phyloP scores from a whole-genome alignment of 164 flowering plant species.

The Piper betle region DNA sequence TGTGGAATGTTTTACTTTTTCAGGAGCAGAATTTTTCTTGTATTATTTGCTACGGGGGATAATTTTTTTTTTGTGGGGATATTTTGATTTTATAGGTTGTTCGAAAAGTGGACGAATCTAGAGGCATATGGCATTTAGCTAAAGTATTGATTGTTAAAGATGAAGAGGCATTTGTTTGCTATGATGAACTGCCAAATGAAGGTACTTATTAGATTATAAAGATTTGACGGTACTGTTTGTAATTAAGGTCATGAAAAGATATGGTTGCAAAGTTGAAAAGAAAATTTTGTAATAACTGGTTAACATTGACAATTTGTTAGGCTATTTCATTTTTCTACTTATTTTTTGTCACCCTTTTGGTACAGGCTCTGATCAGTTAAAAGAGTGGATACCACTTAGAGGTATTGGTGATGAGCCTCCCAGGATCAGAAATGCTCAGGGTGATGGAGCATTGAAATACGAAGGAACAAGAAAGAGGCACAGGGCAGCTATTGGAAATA shows the following conservation, averaged over 20 bases:
- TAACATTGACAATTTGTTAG: too few species aligned
- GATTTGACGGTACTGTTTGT: neutral
- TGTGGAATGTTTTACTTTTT: neutral
- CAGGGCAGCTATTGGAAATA: slow-evolving; percentile 50
- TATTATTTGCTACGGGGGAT: neutral
- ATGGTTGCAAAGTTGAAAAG: neutral
- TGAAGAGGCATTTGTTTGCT: slow-evolving; percentile 58
- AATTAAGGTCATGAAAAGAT: neutral
- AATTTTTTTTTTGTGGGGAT: too few species aligned
- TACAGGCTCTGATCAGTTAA: slow-evolving; percentile 39
- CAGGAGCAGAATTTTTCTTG: neutral
- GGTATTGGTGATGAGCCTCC: slow-evolving; percentile 46
- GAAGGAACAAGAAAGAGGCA: slow-evolving; percentile 82
- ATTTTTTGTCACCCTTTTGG: neutral
- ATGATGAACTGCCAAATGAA: slow-evolving; percentile 33
- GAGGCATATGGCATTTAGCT: slow-evolving; percentile 67
- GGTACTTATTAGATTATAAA: slow-evolving; percentile 21
- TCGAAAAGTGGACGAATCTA: slow-evolving; percentile 34
- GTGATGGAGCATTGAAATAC: slow-evolving; percentile 29
- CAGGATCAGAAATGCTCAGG: slow-evolving; percentile 61
- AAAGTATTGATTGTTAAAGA: slow-evolving; percentile 52
- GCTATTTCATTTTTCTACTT: too few species aligned
- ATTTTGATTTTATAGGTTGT: slow-evolving; percentile 35
- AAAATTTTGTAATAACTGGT: neutral
- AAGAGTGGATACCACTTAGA: slow-evolving; percentile 68